Evolutionary conservation across 306 rosid genomes (phyloP).

Genomic region (Vigna trinervia): DNA sequence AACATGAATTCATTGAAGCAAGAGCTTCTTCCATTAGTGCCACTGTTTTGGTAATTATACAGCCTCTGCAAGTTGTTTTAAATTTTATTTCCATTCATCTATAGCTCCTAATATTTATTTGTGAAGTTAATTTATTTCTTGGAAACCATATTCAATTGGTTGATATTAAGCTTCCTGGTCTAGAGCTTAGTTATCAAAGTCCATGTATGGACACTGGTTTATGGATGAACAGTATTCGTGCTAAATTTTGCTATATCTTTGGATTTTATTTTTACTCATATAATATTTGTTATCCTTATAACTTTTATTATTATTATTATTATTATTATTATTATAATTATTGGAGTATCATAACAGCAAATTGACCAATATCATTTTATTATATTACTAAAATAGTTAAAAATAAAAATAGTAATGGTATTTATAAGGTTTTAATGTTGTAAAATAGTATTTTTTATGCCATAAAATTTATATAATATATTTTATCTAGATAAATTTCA

Average conservation of each 20-base stretch:
- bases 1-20: slow-evolving; percentile 84
- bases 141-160: neutral
- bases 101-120: slow-evolving; percentile 26
- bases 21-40: slow-evolving; percentile 91
- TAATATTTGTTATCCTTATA: neutral
- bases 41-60: slow-evolving; percentile 83
- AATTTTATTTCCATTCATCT: slow-evolving; percentile 29
- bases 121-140: neutral
- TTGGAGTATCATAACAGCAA: slow-evolving; percentile 1
- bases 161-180: slow-evolving; percentile 22
- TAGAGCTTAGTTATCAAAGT: slow-evolving; percentile 26
- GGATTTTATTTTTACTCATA: slow-evolving; percentile 7
- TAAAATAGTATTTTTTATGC: neutral
- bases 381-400: slow-evolving; percentile 2
- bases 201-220: neutral
- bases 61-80: slow-evolving; percentile 40
- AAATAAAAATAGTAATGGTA: neutral
- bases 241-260: neutral
- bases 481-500: neutral
- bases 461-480: neutral
- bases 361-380: neutral
- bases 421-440: neutral
- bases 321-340: neutral
- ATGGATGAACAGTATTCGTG: neutral
- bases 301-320: neutral